Conservation (phyloP, 164 flowering plant genomes). For the Liquidambar formosana region DNA sequence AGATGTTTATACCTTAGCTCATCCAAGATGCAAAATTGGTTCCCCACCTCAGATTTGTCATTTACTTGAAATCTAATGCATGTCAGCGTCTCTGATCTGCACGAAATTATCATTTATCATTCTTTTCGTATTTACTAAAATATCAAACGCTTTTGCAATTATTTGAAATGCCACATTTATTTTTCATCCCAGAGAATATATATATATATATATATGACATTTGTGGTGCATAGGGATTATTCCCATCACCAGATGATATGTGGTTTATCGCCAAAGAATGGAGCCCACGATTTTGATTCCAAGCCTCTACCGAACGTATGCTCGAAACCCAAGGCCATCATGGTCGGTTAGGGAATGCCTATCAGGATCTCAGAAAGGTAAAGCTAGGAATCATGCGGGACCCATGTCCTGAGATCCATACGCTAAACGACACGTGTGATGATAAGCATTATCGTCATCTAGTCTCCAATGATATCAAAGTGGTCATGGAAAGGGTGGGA, state of each 20-base stretch:
- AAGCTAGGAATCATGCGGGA: conserved; percentile 2
- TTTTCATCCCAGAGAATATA: too few species aligned
- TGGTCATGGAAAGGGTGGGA: background rate
- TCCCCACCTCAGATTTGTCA: too few species aligned
- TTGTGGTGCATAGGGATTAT: too few species aligned
- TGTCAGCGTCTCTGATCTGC: too few species aligned
- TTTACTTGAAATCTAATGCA: too few species aligned
- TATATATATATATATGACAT: too few species aligned
- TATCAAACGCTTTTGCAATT: too few species aligned
- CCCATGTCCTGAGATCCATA: conserved; percentile 1
- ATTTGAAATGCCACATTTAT: too few species aligned
- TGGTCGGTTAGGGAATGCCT: conserved; percentile 13
- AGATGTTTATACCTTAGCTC: too few species aligned
- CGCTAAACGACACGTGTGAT: conserved; percentile 8
- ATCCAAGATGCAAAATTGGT: too few species aligned
- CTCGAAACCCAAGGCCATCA: background rate
- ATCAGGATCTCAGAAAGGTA: conserved; percentile 18
- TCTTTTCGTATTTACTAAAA: too few species aligned
- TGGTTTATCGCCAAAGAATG: conserved; percentile 3
- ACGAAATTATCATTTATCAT: too few species aligned
- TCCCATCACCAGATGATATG: background rate
- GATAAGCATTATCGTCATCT: conserved; percentile 21
- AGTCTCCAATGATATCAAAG: background rate
- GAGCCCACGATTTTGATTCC: conserved; percentile 10
- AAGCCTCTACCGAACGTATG: background rate